These are phyloP conservation scores for Apiotrichum akiyoshidainum DNA, from an alignment of 1,284 basidiomycete species.

Conservation along the genomic window DNA sequence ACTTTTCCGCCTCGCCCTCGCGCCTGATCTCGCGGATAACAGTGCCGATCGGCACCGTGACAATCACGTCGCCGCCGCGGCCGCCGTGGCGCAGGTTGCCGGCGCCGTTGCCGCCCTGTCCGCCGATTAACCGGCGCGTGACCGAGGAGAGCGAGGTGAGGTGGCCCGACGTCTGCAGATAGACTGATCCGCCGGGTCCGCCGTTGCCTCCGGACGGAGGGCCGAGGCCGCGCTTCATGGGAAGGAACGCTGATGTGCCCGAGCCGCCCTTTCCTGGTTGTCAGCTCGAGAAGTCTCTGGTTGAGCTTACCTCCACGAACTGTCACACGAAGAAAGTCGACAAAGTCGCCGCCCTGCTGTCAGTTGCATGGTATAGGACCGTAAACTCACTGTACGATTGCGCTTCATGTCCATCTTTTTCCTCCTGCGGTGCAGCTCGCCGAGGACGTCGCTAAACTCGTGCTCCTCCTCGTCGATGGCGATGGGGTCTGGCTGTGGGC, in stretches of 20 bases:
- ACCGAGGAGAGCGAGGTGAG: slow-evolving; percentile 75
- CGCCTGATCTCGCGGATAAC: slow-evolving; percentile 71
- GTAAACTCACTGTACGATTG: slow-evolving; percentile 35
- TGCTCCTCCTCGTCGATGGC: slow-evolving; percentile 20
- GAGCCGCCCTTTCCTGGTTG: slow-evolving; percentile 72
- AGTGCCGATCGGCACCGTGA: slow-evolving; percentile 82
- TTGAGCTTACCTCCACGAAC: slow-evolving; percentile 65
- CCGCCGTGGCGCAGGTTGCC: slow-evolving; percentile 82
- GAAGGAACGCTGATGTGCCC: slow-evolving; percentile 76
- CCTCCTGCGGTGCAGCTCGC: slow-evolving; percentile 39
- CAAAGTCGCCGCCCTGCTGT: slow-evolving; percentile 67
- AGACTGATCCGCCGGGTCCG: slow-evolving; percentile 80
- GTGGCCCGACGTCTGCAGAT: slow-evolving; percentile 69
- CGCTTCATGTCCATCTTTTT: slow-evolving; percentile 45
- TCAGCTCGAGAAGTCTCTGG: slow-evolving; percentile 2
- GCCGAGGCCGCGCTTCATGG: slow-evolving; percentile 68
- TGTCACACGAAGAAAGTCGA: slow-evolving; percentile 73
- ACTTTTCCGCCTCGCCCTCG: slow-evolving; percentile 59
- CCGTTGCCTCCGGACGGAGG: slow-evolving; percentile 88
- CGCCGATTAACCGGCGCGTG: slow-evolving; percentile 64
- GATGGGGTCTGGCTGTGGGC: slow-evolving; percentile 8
- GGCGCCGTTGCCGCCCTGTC: slow-evolving; percentile 66
- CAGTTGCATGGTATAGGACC: background rate
- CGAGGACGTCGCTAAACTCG: slow-evolving; percentile 32
- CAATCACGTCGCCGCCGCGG: slow-evolving; percentile 65